A percentile compares a stretch with the other conserved stretches of the same genome.
phyloP scores from a whole-genome alignment of 2,329 filamentous ascomycete genomes.

The Scopulariopsis brevicaulis region DNA sequence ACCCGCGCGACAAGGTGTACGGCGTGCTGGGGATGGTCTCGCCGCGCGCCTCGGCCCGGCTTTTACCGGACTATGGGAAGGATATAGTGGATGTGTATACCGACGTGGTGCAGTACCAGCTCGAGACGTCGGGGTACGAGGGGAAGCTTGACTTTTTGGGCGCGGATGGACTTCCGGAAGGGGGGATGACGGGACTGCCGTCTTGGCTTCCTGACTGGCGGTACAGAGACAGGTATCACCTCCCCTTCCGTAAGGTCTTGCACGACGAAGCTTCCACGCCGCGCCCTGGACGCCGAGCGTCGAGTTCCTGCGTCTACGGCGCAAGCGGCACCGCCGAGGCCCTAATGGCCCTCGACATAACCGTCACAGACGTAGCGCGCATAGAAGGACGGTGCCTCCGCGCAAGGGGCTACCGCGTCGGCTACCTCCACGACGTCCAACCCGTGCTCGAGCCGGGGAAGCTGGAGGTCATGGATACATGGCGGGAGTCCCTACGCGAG shows the following conservation, averaged over 20 bases:
- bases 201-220: conserved; percentile 11
- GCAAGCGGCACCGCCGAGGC: conserved; percentile 7
- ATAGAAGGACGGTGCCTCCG: conserved; percentile 6
- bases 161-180: conserved; percentile 10
- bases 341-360: conserved; percentile 5
- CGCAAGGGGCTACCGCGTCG: conserved; percentile 9
- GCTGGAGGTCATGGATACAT: conserved; percentile 2
- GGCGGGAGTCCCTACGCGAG: conserved; percentile 5
- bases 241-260: conserved; percentile 8
- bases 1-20: conserved; percentile 15
- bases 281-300: neutral
- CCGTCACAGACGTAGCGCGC: conserved; percentile 3
- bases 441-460: conserved; percentile 6
- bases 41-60: neutral
- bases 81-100: conserved; percentile 13
- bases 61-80: conserved; percentile 12
- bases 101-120: conserved; percentile 9
- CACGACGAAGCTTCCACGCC: conserved; percentile 6
- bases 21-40: conserved; percentile 12
- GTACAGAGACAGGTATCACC: conserved; percentile 8
- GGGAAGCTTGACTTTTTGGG: conserved; percentile 9
- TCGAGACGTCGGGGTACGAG: conserved; percentile 6
- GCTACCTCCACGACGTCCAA: conserved; percentile 10
- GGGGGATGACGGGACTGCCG: conserved; percentile 10
- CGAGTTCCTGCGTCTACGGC: conserved; percentile 4